phyloP scores from a whole-genome alignment of 257 asterid species.

The Jacaranda copaia region DNA sequence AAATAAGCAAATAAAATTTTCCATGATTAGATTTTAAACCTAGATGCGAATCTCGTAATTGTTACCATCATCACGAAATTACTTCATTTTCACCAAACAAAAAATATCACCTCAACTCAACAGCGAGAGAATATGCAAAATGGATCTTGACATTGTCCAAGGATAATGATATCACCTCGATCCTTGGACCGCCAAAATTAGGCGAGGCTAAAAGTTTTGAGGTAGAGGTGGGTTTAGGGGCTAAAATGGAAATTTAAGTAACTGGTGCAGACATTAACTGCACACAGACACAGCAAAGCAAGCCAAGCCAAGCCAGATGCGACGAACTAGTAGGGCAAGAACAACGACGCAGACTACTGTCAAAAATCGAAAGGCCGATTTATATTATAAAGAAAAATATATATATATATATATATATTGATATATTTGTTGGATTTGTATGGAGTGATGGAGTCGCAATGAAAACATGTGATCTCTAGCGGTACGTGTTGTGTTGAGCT shows the following conservation, averaged over 20 bases:
- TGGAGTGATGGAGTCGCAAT: background rate
- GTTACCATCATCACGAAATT: background rate
- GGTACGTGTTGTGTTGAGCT: conserved; percentile 20
- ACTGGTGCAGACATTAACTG: background rate
- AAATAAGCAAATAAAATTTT: too few relatives aligned
- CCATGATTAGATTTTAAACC: too few relatives aligned
- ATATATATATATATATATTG: too few relatives aligned
- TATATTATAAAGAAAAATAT: background rate
- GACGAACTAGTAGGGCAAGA: conserved; percentile 7
- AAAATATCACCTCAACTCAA: too few relatives aligned
- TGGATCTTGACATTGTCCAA: background rate
- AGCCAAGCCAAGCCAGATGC: background rate
- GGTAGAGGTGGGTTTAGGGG: background rate
- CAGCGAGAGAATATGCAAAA: background rate
- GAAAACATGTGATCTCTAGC: conserved; percentile 30
- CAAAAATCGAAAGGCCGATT: background rate
- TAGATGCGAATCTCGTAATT: too few relatives aligned
- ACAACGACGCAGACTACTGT: background rate
- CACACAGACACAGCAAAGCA: background rate
- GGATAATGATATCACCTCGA: conserved; percentile 10
- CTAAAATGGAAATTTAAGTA: conserved; percentile 15
- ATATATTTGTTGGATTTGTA: background rate
- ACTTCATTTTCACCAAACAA: conserved; percentile 1
- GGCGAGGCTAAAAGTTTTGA: background rate
- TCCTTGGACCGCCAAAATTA: conserved; percentile 11